Base-by-base conservation (phyloP, 1,284 basidiomycete species). In the Phylloboletellus chloephorus region DNA sequence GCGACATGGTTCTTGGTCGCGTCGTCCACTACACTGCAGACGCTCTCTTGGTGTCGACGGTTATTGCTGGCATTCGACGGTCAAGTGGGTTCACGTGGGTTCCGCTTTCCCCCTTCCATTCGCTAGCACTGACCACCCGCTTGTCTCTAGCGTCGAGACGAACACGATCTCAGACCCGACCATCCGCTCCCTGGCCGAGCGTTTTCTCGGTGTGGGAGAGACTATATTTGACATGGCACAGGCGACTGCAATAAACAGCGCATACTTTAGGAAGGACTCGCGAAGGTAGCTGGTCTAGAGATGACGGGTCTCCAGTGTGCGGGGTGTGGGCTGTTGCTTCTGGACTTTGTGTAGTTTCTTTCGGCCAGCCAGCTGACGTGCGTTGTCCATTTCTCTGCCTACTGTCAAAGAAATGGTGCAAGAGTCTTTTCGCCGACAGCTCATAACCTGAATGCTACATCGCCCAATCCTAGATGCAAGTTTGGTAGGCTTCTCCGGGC, bases 41-140 rank as follows among this genome's bases (percentile, higher is more conserved):
- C 60, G 88, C 86, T 17, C 76, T 91, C 41, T 73, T 97, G 31
- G 52, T 98, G 39, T 93, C 91, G 12, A 90, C 94, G 8, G 76
- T 98, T 8, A 67, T 95, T 16, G 94, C 94, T 24, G 95, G 95
- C 24, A 82, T 98, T 52, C 87, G 86, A 66, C 82, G 89, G 50
- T 85, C 91, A 21, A 93, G 85, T 45, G 92, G 92, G 24, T 91
- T 91, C 67, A 68, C 77, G 92, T 95, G 62, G 65, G 89, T 82
- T 34, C 31, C 41, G 38, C 43, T 38, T 35, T 22, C 50, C 39
- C 3, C 25, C 22, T 29, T 23, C 25, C 23, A 10, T 29, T 42
- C 23, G 21, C 29, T 35, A 2, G 25, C 23, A n/a, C 36, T 41
- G 43, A 49, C n/a, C 32, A 49, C n/a, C 32, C 10, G 39, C 19